Conservation (phyloP, 1,284 basidiomycete species). For the Cerrena zonata region DNA sequence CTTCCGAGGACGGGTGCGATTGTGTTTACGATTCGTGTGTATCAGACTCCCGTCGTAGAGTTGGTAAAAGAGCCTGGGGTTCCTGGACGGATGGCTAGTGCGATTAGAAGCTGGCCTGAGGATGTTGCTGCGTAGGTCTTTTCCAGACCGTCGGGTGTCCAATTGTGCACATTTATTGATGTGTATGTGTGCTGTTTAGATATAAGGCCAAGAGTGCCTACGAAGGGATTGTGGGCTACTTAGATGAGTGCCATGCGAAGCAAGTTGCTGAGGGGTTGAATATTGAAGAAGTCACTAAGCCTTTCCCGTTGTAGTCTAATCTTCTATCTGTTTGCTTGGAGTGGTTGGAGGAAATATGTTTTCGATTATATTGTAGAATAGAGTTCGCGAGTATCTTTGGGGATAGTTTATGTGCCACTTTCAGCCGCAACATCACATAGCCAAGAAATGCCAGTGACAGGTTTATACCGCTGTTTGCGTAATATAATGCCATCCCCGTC, state of each 20-base stretch:
- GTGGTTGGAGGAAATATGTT: no score
- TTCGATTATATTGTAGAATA: no score
- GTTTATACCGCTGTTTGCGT: no score
- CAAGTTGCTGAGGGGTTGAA: conserved; percentile 27
- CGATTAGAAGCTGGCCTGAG: conserved; percentile 65
- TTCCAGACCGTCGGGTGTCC: neutral
- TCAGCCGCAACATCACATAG: no score
- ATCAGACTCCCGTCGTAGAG: conserved; percentile 55
- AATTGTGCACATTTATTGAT: neutral
- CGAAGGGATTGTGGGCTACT: conserved; percentile 41
- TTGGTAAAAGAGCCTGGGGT: conserved; percentile 60
- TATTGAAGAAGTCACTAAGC: neutral
- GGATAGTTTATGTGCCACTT: no score
- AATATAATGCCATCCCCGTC: no score
- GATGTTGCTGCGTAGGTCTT: conserved; percentile 44
- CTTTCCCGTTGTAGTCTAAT: no score
- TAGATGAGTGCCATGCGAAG: conserved; percentile 42
- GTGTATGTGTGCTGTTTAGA: conserved; percentile 20
- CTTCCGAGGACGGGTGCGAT: conserved; percentile 63
- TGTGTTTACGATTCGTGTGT: conserved; percentile 74
- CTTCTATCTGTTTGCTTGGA: no score
- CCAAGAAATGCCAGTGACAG: no score
- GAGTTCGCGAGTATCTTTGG: no score
- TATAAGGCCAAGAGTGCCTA: conserved; percentile 57
- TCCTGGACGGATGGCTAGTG: conserved; percentile 61